These are phyloP conservation scores for Phyllostachys edulis DNA, from an alignment of 176 grass and related monocot genomes.

Conservation along the genomic window DNA sequence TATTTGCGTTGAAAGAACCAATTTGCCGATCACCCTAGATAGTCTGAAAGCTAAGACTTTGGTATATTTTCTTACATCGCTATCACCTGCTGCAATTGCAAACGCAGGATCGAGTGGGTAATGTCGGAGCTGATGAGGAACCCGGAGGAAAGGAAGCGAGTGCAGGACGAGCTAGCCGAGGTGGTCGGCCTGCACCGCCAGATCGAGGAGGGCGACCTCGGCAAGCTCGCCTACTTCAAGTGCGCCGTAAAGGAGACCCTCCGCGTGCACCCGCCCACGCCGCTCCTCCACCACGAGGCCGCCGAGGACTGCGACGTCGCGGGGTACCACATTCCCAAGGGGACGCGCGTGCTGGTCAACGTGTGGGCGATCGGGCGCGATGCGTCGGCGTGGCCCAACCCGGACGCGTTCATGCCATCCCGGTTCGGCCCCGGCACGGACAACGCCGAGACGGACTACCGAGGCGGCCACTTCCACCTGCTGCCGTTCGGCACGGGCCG, in stretches of 20 bases:
- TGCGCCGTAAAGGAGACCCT: slow-evolving; percentile 54
- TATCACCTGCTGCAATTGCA: no score
- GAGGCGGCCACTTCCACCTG: slow-evolving; percentile 55
- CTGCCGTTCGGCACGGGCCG: slow-evolving; percentile 58
- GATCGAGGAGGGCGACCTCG: slow-evolving; percentile 42
- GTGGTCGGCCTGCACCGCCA: slow-evolving; percentile 40
- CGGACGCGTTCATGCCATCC: slow-evolving; percentile 36
- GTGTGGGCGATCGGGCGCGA: slow-evolving; percentile 60
- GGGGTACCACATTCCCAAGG: slow-evolving; percentile 44
- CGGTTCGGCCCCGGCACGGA: slow-evolving; percentile 30
- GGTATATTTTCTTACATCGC: no score
- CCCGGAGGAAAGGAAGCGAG: slow-evolving; percentile 36
- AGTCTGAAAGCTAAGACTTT: no score
- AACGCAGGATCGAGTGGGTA: slow-evolving; percentile 54
- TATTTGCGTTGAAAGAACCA: no score
- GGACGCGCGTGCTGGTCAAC: slow-evolving; percentile 46
- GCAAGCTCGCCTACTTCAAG: slow-evolving; percentile 52
- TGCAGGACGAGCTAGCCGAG: slow-evolving; percentile 43
- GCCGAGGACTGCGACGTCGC: slow-evolving; percentile 40
- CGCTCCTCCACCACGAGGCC: slow-evolving; percentile 56
- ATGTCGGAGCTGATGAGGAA: slow-evolving; percentile 53
- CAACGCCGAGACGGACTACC: slow-evolving; percentile 41
- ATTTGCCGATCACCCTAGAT: no score
- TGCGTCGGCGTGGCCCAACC: slow-evolving; percentile 38
- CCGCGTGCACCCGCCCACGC: slow-evolving; percentile 51